These are phyloP conservation scores for Clarireedia sp. DNA, from an alignment of 2,329 filamentous ascomycete species.

Conservation along the genomic window DNA sequence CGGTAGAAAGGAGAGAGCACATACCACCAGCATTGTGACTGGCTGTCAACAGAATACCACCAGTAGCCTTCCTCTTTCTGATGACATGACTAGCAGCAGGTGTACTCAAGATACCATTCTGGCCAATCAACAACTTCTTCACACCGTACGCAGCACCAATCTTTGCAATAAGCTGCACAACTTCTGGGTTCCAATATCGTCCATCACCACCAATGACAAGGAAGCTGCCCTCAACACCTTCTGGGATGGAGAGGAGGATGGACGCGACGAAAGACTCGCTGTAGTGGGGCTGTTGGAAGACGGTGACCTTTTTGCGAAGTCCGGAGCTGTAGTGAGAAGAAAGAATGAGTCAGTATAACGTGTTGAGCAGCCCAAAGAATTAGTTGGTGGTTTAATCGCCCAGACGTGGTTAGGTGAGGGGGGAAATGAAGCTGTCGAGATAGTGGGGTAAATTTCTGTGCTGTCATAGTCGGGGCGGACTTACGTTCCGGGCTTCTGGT, in stretches of 20 bases:
- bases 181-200: conserved; percentile 94
- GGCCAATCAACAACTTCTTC: conserved; percentile 96
- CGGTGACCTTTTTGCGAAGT: conserved; percentile 96
- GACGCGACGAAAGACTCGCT: conserved; percentile 91
- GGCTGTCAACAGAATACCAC: conserved; percentile 91
- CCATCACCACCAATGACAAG: conserved; percentile 97
- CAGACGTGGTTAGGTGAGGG: neutral
- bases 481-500: conserved; percentile 99
- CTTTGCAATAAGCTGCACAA: conserved; percentile 93
- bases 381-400: neutral
- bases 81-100: conserved; percentile 95
- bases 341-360: conserved; percentile 12
- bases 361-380: neutral
- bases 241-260: conserved; percentile 92
- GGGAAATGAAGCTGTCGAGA: neutral
- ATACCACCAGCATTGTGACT: conserved; percentile 96
- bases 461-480: conserved; percentile 36
- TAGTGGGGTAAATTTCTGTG: conserved; percentile 16
- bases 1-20: conserved; percentile 6
- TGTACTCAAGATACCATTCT: conserved; percentile 93
- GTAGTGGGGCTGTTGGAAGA: conserved; percentile 94
- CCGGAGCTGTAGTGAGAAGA: conserved; percentile 59
- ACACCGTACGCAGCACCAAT: conserved; percentile 95
- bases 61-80: conserved; percentile 87
- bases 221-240: conserved; percentile 73